These are phyloP conservation scores for Boletus reticuloceps DNA, from an alignment of 768 basidiomycete species.

Conservation along the genomic window DNA sequence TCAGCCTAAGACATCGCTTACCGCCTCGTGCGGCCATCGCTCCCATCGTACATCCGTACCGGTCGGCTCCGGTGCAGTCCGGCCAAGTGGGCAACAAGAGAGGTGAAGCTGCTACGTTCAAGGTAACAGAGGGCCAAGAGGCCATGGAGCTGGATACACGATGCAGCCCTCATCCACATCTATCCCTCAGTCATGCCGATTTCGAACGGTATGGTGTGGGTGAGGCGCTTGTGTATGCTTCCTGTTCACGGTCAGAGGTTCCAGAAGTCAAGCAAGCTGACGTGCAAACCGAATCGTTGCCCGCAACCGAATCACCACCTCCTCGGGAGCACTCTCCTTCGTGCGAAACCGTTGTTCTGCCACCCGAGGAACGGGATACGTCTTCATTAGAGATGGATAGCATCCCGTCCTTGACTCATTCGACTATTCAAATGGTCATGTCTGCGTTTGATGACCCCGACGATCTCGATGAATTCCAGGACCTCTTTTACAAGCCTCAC, in stretches of 20 bases:
- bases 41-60: slow-evolving; percentile 32
- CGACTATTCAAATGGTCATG: slow-evolving; percentile 32
- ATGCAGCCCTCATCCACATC: slow-evolving; percentile 9
- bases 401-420: slow-evolving; percentile 34
- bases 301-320: not conserved
- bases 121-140: not conserved
- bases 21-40: slow-evolving; percentile 29
- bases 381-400: slow-evolving; percentile 5
- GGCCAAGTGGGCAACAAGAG: not conserved
- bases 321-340: slow-evolving; percentile 1
- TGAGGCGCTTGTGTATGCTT: slow-evolving; percentile 56
- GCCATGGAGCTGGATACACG: not conserved
- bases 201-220: slow-evolving; percentile 58
- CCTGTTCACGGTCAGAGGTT: slow-evolving; percentile 6
- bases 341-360: slow-evolving; percentile 1
- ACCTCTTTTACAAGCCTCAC: slow-evolving; percentile 65
- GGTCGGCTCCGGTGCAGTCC: not conserved
- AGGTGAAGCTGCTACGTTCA: not conserved
- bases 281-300: not conserved
- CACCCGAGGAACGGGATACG: slow-evolving; percentile 39
- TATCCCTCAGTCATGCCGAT: slow-evolving; percentile 27
- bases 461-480: slow-evolving; percentile 71
- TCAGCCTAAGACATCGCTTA: slow-evolving; percentile 36
- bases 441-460: slow-evolving; percentile 58
- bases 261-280: not conserved